phyloP scores from a whole-genome alignment of 345 rosid genomes.

The Salix dunnii region DNA sequence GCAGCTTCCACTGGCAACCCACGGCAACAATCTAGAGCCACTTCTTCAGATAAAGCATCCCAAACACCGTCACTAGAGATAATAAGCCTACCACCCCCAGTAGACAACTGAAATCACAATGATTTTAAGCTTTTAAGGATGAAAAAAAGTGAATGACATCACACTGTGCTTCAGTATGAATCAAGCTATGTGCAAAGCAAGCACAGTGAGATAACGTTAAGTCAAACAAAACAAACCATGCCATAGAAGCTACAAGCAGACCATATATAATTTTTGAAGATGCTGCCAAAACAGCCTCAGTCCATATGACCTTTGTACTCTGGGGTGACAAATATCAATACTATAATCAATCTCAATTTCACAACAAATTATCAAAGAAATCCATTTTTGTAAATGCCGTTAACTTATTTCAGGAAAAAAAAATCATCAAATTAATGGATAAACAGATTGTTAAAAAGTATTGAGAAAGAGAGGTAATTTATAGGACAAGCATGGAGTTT shows the following conservation, averaged over 20 bases:
- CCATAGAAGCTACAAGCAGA: constrained; percentile 6
- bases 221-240: background rate
- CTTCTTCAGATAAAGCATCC: constrained; percentile 87
- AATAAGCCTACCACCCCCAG: constrained; percentile 84
- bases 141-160: constrained; percentile 6
- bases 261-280: background rate
- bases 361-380: background rate
- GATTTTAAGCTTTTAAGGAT: background rate
- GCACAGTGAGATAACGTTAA: background rate
- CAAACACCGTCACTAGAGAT: constrained; percentile 99
- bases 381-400: background rate
- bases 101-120: constrained; percentile 60
- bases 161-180: background rate
- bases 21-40: constrained; percentile 81
- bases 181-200: background rate
- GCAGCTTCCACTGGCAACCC: constrained; percentile 89
- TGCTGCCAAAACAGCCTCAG: background rate
- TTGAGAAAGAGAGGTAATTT: background rate
- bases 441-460: background rate
- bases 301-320: background rate
- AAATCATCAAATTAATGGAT: background rate
- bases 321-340: background rate
- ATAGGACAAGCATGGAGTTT: background rate
- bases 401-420: background rate
- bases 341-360: background rate